These are phyloP conservation scores for Calonectria leucothoes DNA, from an alignment of 2,329 filamentous ascomycete species.

Conservation along the genomic window DNA sequence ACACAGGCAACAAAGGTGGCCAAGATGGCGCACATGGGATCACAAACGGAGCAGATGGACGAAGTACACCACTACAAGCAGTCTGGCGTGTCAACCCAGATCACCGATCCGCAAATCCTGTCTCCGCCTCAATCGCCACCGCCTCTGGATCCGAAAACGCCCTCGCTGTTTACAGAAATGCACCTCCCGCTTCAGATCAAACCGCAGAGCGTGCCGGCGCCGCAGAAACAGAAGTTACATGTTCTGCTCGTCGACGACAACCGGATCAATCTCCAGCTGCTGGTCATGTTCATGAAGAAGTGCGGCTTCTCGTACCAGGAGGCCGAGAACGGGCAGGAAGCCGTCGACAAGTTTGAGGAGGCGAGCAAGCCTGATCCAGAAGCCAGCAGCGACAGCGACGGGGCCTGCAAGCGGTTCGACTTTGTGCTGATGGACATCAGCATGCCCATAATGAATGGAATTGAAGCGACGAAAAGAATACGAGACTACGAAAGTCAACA, in stretches of 20 bases:
- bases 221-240: slow-evolving; percentile 13
- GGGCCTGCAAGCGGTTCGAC: slow-evolving; percentile 43
- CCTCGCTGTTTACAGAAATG: neutral
- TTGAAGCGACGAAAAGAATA: slow-evolving; percentile 61
- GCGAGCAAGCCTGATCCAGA: slow-evolving; percentile 15
- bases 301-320: slow-evolving; percentile 53
- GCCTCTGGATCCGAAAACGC: slow-evolving; percentile 16
- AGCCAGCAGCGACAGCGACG: neutral
- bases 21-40: neutral
- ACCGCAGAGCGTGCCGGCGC: neutral
- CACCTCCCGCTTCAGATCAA: neutral
- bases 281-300: slow-evolving; percentile 56
- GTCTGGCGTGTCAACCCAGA: neutral
- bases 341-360: slow-evolving; percentile 55
- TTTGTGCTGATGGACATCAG: slow-evolving; percentile 61
- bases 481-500: slow-evolving; percentile 59
- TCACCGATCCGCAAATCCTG: neutral
- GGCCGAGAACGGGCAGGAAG: slow-evolving; percentile 60
- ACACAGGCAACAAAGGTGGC: neutral
- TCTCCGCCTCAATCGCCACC: neutral
- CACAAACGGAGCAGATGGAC: neutral
- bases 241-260: slow-evolving; percentile 57
- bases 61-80: neutral
- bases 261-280: slow-evolving; percentile 54
- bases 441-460: slow-evolving; percentile 67